Evolutionary conservation across 257 asterid genomes (phyloP), one percentile per base, ranked within the genome.

Genomic region (Verbascum thapsus): DNA sequence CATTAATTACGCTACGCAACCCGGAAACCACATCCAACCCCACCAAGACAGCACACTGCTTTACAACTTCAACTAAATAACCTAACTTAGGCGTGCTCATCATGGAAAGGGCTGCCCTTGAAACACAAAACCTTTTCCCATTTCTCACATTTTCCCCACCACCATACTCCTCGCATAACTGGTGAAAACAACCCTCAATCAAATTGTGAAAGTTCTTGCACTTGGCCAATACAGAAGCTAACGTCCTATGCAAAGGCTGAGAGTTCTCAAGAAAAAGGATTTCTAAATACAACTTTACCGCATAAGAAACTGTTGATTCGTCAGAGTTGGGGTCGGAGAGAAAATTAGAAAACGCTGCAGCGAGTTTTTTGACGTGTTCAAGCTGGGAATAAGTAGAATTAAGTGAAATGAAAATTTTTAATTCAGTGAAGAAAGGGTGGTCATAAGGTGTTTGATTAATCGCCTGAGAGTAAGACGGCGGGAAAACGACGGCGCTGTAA

Each of bases 51-150:
- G 95, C 91, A 39, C 94, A 83, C 51, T 83, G 87, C 63, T 87
- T 95, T 20, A 92, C 94, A 45, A 85, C 84, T 52, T 87, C 89
- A 54, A 82, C 94, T 39, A 92, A 71, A 53, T 85, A 85, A 12
- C 95, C 97, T 61, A 92, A 78, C 47, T 92, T 89, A 30, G 97
- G 91, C 4, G 94, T 87, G 75, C 97, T 73, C 97, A 92, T 81
- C 82, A 92, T 84, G 38, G 97, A 83, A 65, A 92, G 61, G 1
- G 99, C 99, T 7, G 81, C 99, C 51, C 97, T 78, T 0, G 96
- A 84, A 67, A 92, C 91, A 51, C 91, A 81, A 67, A 92, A 92
- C 62, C 91, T 78, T 67, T 71, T 85, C 72, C 95, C 88, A 48
- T 72, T 82, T 42, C 73, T 49, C 45, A 12, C 81, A 51, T 57